Conservation (phyloP, 1,139 yeast species). For the Candida smagusa region DNA sequence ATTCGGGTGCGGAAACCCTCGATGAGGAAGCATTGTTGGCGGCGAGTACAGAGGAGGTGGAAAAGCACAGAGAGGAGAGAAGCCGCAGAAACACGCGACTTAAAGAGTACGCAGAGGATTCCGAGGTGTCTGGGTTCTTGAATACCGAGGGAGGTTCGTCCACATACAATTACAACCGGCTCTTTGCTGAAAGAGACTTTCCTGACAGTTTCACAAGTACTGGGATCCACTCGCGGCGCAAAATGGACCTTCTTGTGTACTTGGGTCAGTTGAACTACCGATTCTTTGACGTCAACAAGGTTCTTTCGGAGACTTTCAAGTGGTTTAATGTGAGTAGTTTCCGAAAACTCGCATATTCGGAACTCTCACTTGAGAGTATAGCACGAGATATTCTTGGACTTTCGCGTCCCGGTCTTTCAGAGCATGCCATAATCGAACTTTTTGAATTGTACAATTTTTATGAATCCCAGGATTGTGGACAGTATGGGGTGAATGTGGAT, state of each 20-base stretch:
- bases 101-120: conserved; percentile 10
- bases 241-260: conserved; percentile 12
- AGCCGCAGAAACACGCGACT: conserved; percentile 7
- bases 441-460: conserved; percentile 8
- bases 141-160: conserved; percentile 2
- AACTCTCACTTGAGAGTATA: conserved; percentile 1
- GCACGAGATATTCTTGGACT: conserved; percentile 1
- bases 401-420: conserved; percentile 1
- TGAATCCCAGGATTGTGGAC: conserved; percentile 9
- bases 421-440: conserved; percentile 4
- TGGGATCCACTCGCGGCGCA: conserved; percentile 15
- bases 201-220: conserved; percentile 9
- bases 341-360: conserved; percentile 1
- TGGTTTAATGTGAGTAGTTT: conserved; percentile 8
- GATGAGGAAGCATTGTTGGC: conserved; percentile 1
- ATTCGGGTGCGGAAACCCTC: neutral
- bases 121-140: conserved; percentile 2
- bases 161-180: conserved; percentile 4
- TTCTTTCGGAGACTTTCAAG: conserved; percentile 10
- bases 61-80: conserved; percentile 5
- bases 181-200: conserved; percentile 6
- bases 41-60: conserved; percentile 3
- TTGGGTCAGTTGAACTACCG: conserved; percentile 13
- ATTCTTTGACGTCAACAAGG: conserved; percentile 10
- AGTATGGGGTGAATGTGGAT: conserved; percentile 7